Evolutionary conservation across 768 basidiomycete genomes (phyloP).

Genomic region (Rhizopogon vesiculosus): DNA sequence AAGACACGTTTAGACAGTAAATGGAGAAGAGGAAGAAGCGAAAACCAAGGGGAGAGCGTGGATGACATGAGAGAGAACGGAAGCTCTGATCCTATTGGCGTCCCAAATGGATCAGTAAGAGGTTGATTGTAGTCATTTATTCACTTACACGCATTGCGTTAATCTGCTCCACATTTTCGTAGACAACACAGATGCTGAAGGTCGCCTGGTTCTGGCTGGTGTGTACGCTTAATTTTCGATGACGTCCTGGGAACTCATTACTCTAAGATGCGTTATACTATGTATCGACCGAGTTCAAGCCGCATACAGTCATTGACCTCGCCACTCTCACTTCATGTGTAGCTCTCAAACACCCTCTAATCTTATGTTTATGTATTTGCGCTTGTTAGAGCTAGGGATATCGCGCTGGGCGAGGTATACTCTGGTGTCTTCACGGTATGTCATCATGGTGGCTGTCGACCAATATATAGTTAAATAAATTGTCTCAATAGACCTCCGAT

Average conservation of each 20-base stretch:
- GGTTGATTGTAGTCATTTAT: not conserved
- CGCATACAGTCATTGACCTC: constrained; percentile 81
- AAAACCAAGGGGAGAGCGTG: no score
- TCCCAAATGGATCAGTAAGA: not conserved
- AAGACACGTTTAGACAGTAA: constrained; percentile 81
- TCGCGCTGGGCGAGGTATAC: constrained; percentile 73
- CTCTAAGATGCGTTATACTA: constrained; percentile 77
- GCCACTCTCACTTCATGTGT: constrained; percentile 80
- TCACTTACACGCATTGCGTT: constrained; percentile 71
- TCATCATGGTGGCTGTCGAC: constrained; percentile 1
- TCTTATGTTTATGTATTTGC: not conserved
- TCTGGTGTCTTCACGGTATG: constrained; percentile 75
- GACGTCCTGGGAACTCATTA: not conserved
- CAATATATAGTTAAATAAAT: not conserved
- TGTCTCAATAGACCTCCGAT: constrained; percentile 54
- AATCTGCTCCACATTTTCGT: no score
- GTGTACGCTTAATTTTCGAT: constrained; percentile 7
- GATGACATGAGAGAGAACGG: constrained; percentile 71
- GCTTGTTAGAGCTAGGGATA: constrained; percentile 53
- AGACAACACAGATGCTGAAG: constrained; percentile 86
- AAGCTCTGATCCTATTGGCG: constrained; percentile 53
- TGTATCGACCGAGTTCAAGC: constrained; percentile 68
- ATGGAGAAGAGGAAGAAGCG: constrained; percentile 80
- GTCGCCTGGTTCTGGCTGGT: constrained; percentile 73
- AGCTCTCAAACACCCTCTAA: not conserved